These are phyloP conservation scores for Parietaria judaica DNA, from an alignment of 306 rosid genomes.

Conservation along the genomic window DNA sequence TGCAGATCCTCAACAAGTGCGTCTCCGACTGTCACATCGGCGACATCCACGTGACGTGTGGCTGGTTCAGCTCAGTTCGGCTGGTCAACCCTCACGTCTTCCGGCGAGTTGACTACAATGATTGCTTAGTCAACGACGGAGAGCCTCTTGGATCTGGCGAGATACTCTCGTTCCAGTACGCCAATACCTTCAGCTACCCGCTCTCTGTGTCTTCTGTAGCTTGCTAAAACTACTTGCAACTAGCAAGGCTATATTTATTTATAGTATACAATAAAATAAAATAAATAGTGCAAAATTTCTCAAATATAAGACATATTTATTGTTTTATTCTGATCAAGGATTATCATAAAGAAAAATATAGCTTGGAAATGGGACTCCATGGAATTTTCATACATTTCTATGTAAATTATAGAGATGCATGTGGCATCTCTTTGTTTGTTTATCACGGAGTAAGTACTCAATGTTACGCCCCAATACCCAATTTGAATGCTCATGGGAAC, in stretches of 20 bases:
- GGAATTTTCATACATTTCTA: too few relatives aligned
- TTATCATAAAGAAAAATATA: too few relatives aligned
- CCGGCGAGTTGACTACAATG: constrained; percentile 31
- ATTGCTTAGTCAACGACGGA: constrained; percentile 54
- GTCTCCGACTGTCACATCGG: constrained; percentile 43
- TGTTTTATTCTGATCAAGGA: background rate
- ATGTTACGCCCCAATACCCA: too few relatives aligned
- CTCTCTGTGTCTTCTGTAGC: constrained; percentile 46
- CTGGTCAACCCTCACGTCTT: constrained; percentile 45
- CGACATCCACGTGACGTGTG: constrained; percentile 45
- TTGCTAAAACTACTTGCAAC: constrained; percentile 12
- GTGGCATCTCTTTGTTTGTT: too few relatives aligned
- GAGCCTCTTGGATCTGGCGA: constrained; percentile 33
- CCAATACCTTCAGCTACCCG: constrained; percentile 40
- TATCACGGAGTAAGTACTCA: too few relatives aligned
- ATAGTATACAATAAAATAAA: background rate
- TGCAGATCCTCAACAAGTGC: constrained; percentile 43
- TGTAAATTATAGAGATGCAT: too few relatives aligned
- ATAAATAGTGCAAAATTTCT: too few relatives aligned
- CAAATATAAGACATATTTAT: background rate
- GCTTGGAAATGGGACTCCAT: too few relatives aligned
- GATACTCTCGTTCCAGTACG: constrained; percentile 47
- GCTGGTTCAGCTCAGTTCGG: constrained; percentile 59
- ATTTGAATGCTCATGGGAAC: too few relatives aligned
- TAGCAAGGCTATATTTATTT: background rate